These are phyloP conservation scores for Elongisporangium prolatum DNA, from an alignment of 352 stramenopile species.

Conservation along the genomic window DNA sequence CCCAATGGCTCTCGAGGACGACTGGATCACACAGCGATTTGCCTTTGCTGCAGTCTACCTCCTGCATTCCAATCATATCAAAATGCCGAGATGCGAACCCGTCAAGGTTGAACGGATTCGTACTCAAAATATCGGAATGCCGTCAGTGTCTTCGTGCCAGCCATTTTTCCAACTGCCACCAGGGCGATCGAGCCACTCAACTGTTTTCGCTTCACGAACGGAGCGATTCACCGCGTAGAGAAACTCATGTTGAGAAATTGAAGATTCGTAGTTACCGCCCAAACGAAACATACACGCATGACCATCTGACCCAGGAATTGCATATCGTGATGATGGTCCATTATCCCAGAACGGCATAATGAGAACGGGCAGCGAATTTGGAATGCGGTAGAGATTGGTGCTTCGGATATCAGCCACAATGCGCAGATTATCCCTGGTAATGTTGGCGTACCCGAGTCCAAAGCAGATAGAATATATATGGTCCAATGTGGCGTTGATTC, in stretches of 20 bases:
- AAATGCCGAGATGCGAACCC: conserved; percentile 16
- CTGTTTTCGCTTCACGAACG: conserved; percentile 6
- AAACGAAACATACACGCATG: conserved; percentile 18
- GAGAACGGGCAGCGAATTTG: too few relatives aligned
- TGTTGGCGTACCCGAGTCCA: conserved; percentile 20
- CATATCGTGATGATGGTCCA: conserved; percentile 9
- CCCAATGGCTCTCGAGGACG: neutral
- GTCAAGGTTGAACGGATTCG: conserved; percentile 4
- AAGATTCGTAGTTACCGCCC: conserved; percentile 7
- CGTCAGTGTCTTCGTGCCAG: conserved; percentile 18
- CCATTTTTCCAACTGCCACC: conserved; percentile 17
- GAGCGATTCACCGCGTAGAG: conserved; percentile 14
- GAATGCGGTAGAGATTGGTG: conserved; percentile 15
- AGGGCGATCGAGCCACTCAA: conserved; percentile 11
- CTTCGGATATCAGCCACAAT: conserved; percentile 19
- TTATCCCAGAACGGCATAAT: conserved; percentile 42
- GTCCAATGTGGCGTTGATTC: conserved; percentile 5
- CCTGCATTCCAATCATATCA: conserved; percentile 1
- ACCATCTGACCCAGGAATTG: conserved; percentile 23
- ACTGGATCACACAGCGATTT: conserved; percentile 4
- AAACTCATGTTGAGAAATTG: conserved; percentile 5
- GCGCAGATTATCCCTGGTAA: conserved; percentile 18
- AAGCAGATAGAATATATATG: conserved; percentile 4
- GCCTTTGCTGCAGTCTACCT: neutral
- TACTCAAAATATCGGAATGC: conserved; percentile 18